Base-by-base conservation (phyloP, 441 rosid species). In the Sinapis alba region DNA sequence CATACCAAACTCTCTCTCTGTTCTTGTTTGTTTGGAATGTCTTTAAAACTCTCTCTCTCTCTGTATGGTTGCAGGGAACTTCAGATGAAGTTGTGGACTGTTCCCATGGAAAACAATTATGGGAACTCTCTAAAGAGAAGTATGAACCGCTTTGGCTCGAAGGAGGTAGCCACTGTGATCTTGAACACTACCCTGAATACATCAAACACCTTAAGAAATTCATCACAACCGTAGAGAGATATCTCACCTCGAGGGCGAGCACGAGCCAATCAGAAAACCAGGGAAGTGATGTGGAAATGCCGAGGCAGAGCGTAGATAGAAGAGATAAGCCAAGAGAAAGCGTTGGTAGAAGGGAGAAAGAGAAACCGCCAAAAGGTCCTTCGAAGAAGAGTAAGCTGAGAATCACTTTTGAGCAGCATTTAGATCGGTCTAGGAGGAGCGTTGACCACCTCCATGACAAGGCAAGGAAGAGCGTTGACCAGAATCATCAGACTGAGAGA, bases 121-220 rank as follows among this genome's bases (percentile, higher is more conserved):
- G 97, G 99, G 98, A 93, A 73, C 86, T 93, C 21, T 90, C 96
- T 64, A 89, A 89, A 77, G 92, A 90, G 77, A 93, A 93, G 78
- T 93, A 91, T 15, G 98, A 95, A 78, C 99, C 98, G n/a, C 86
- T 93, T 5, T 95, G 99, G 99, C 82, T 95, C 19, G 85, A 95
- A 83, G 97, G 97, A 7, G 99, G 98, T 60, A 91, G 85, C 86
- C 99, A 95, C 34, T 90, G 98, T 61, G 91, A 95, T 80, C 74
- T 95, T 28, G 99, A 95, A 85, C 95, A 81, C 63, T 89, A 78
- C 73, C 99, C 97, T 7, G 90, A 90, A 77, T 95, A 85, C 68
- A 85, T 90, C 81, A 90, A 90, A 81, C 99, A 95, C 83, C 90
- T 95, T 26, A 91, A 93, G 89, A 95, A 93, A 78, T 95, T 95